A percentile compares a stretch with the other conserved stretches of the same genome.
phyloP scores from a whole-genome alignment of 2,329 filamentous ascomycete species.

The Trichophyton equinum region DNA sequence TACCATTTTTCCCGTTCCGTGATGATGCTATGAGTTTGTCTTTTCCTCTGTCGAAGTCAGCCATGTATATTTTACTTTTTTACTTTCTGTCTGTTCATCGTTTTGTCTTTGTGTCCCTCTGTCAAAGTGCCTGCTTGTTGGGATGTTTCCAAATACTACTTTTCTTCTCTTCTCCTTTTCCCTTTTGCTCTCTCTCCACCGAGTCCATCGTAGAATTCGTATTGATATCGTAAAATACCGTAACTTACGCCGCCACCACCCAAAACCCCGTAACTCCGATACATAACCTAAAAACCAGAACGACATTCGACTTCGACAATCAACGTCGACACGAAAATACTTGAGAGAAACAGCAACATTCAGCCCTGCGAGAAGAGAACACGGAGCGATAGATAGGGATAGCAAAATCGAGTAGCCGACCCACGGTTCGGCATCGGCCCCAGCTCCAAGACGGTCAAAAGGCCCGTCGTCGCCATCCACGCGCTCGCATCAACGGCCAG shows the following conservation, averaged over 20 bases:
- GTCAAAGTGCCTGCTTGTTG: background rate
- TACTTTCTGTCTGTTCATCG: constrained; percentile 6
- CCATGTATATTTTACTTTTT: background rate
- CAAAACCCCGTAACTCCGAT: background rate
- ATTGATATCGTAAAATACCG: background rate
- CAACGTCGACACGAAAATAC: too few relatives aligned
- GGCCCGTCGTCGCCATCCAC: background rate
- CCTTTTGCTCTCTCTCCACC: background rate
- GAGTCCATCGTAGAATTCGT: background rate
- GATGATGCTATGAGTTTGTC: constrained; percentile 14
- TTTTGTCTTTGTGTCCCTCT: constrained; percentile 9
- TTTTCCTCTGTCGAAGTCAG: background rate
- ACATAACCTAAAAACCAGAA: background rate
- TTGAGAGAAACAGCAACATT: too few relatives aligned
- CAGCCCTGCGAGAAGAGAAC: too few relatives aligned
- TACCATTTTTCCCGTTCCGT: background rate
- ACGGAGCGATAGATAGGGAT: background rate
- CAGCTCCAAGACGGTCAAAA: background rate
- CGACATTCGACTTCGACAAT: too few relatives aligned
- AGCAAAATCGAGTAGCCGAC: background rate
- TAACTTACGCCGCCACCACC: constrained; percentile 6
- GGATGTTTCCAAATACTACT: constrained; percentile 5
- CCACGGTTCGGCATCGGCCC: background rate
- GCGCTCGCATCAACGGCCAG: too few relatives aligned
- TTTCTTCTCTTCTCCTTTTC: constrained; percentile 8